Conservation (phyloP, 2,329 filamentous ascomycete species). For the Colletotrichum higginsianum region DNA sequence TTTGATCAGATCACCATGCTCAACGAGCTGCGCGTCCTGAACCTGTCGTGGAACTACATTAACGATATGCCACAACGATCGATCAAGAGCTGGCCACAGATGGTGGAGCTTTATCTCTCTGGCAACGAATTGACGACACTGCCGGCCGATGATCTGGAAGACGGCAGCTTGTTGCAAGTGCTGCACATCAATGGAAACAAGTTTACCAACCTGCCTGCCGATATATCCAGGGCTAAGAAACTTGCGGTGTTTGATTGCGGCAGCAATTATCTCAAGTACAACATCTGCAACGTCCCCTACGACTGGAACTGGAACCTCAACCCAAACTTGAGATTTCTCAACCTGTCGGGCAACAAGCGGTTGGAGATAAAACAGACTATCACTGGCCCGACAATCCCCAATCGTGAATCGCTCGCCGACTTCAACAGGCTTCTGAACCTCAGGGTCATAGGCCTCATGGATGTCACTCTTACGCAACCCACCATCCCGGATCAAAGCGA, state of each 20-base stretch:
- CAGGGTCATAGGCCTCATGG: slow-evolving; percentile 93
- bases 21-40: slow-evolving; percentile 87
- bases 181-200: slow-evolving; percentile 98
- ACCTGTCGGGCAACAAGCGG: slow-evolving; percentile 96
- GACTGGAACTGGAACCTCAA: slow-evolving; percentile 99
- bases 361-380: slow-evolving; percentile 86
- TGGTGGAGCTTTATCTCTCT: slow-evolving; percentile 93
- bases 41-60: slow-evolving; percentile 94
- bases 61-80: slow-evolving; percentile 92
- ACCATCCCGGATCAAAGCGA: slow-evolving; percentile 96
- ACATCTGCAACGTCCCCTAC: slow-evolving; percentile 98
- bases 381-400: slow-evolving; percentile 67
- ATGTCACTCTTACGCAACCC: slow-evolving; percentile 94
- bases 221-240: slow-evolving; percentile 94
- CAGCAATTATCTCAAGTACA: slow-evolving; percentile 97
- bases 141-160: slow-evolving; percentile 93
- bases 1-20: slow-evolving; percentile 92
- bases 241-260: slow-evolving; percentile 93
- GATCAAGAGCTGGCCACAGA: slow-evolving; percentile 89
- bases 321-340: slow-evolving; percentile 92
- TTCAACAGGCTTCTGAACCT: slow-evolving; percentile 89
- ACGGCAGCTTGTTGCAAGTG: slow-evolving; percentile 87
- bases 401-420: slow-evolving; percentile 83
- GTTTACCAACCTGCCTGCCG: slow-evolving; percentile 95
- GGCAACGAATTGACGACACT: slow-evolving; percentile 94